Base-by-base conservation (phyloP, 768 basidiomycete species). In the Rhodocollybia butyracea region DNA sequence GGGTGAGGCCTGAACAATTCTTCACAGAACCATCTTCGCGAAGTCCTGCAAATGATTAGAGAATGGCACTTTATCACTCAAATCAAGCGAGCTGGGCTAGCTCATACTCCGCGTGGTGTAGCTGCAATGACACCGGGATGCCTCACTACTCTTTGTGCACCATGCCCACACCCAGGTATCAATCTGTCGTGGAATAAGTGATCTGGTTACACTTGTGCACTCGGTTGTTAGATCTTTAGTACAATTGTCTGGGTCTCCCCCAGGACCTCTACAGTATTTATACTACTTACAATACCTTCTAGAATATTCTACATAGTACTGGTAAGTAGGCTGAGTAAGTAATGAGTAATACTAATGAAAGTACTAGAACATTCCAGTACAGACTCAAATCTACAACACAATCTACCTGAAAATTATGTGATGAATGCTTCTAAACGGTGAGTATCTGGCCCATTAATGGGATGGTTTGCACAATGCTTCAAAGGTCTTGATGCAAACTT, bases 121-220 rank as follows among this genome's bases (percentile, higher is more conserved):
- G 57, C 36, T 0, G 55, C 56, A 1, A 64, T 63, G 0, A 6
- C 38, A 1, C 12, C 34, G 32, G 68, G 68, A 0, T 46, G 55
- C 6, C 57, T 57, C 19, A 66, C 66, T 2, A 32, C 68, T 8
- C 46, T 42, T 13, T 69, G 68, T 55, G 65, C 66, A 3, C 45
- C 66, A 11, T 69, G 69, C 50, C 66, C 66, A 5, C 61, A 62
- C 19, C 63, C 63, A 0, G 57, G 57, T 2, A 47, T 56, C 13
- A 65, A 66, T 38, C 30, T 65, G 4, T 62, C 63, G 2, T 24
- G 10, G n/a, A n/a, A n/a, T n/a, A n/a, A n/a, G n/a, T n/a, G n/a
- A n/a, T n/a, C n/a, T n/a, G n/a, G n/a, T n/a, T n/a, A n/a, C n/a
- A n/a, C n/a, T n/a, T n/a, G n/a, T n/a, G n/a, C n/a, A n/a, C n/a